phyloP scores from a whole-genome alignment of 768 basidiomycete genomes.

The Psilocybe cubensis region DNA sequence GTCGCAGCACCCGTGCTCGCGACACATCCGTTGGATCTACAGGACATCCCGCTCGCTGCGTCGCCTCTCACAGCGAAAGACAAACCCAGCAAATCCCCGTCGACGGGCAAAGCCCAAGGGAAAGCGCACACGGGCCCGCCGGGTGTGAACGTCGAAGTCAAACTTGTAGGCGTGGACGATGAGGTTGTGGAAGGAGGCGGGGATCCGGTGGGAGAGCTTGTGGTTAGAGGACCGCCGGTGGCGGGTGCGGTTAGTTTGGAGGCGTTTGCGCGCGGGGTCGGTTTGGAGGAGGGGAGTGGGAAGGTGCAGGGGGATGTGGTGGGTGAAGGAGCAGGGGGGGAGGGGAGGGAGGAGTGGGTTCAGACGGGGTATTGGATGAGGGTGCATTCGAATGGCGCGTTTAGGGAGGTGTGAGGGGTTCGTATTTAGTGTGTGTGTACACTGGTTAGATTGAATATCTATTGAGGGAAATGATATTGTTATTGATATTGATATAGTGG shows the following conservation, averaged over 20 bases:
- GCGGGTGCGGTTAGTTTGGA: slow-evolving; percentile 51
- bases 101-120: background rate
- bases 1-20: slow-evolving; percentile 81
- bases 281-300: slow-evolving; percentile 46
- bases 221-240: slow-evolving; percentile 76
- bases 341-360: slow-evolving; percentile 29
- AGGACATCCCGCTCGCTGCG: slow-evolving; percentile 55
- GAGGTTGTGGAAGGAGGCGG: slow-evolving; percentile 61
- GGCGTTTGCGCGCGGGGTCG: slow-evolving; percentile 37
- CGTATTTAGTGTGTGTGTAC: background rate
- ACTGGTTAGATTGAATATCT: background rate
- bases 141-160: slow-evolving; percentile 82
- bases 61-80: background rate
- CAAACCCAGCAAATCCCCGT: background rate
- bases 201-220: slow-evolving; percentile 65
- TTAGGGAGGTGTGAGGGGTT: slow-evolving; percentile 31
- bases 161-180: slow-evolving; percentile 74
- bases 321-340: slow-evolving; percentile 18
- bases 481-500: too few relatives aligned
- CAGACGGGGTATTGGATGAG: slow-evolving; percentile 25
- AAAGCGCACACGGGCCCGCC: slow-evolving; percentile 73
- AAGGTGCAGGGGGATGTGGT: slow-evolving; percentile 31
- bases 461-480: too few relatives aligned
- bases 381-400: slow-evolving; percentile 72
- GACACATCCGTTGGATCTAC: slow-evolving; percentile 84